These are phyloP conservation scores for Panaeolus cyanescens DNA, from an alignment of 768 basidiomycete genomes.

Conservation along the genomic window DNA sequence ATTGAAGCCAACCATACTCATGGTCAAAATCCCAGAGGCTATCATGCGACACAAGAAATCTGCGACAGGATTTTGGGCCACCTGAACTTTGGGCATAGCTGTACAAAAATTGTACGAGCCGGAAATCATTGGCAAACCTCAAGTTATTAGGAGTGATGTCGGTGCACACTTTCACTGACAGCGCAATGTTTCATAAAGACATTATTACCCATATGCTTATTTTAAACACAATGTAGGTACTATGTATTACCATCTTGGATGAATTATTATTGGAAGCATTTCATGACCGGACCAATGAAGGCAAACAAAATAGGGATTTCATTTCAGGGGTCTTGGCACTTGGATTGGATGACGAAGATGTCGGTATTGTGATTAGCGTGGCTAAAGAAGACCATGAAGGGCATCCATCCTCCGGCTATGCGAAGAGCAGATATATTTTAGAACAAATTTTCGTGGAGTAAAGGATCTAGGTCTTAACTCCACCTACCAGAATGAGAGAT, in stretches of 20 bases:
- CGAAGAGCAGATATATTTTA: not conserved
- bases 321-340: not conserved
- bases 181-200: no score
- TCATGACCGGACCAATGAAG: not conserved
- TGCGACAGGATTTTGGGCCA: not conserved
- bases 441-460: not conserved
- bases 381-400: not conserved
- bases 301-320: not conserved
- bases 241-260: not conserved
- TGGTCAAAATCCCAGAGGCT: not conserved
- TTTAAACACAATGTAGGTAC: no score
- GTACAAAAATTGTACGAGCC: not conserved
- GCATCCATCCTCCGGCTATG: not conserved
- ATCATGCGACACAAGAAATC: not conserved
- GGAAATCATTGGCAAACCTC: not conserved
- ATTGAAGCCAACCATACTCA: not conserved
- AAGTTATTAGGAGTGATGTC: no score
- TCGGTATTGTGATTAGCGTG: not conserved
- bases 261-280: not conserved
- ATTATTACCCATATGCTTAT: no score
- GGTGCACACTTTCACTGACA: no score
- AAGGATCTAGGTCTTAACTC: not conserved
- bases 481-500: not conserved
- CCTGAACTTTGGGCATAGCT: not conserved
- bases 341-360: not conserved